These are phyloP conservation scores for Fusarium sp. DNA, from an alignment of 2,329 filamentous ascomycete species.

Conservation along the genomic window DNA sequence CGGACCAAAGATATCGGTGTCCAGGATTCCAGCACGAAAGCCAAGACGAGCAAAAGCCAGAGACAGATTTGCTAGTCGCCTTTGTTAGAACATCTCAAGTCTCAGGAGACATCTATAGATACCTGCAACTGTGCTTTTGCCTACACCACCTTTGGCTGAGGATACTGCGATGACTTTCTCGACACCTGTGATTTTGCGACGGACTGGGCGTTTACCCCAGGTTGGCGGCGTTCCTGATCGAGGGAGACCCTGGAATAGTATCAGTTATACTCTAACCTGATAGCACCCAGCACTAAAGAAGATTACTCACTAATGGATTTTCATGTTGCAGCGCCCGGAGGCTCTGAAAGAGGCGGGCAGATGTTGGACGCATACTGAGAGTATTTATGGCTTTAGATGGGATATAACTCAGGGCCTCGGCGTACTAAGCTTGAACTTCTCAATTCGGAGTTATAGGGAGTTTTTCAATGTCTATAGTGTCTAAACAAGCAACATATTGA, in stretches of 20 bases:
- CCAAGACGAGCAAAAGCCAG: conserved; percentile 86
- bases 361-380: conserved; percentile 51
- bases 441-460: neutral
- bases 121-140: conserved; percentile 94
- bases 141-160: conserved; percentile 97
- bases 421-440: no score
- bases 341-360: conserved; percentile 50
- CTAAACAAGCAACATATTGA: neutral
- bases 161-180: conserved; percentile 95
- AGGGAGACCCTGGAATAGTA: conserved; percentile 76
- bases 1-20: conserved; percentile 96
- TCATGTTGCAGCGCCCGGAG: conserved; percentile 69
- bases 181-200: conserved; percentile 83
- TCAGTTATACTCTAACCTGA: neutral
- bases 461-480: neutral
- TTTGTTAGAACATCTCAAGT: neutral
- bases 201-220: conserved; percentile 80
- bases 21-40: conserved; percentile 85
- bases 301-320: conserved; percentile 76
- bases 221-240: conserved; percentile 69
- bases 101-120: conserved; percentile 2
- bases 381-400: neutral
- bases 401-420: neutral
- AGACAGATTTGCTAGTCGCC: conserved; percentile 76
- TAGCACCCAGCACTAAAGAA: neutral